Evolutionary conservation across 2,329 filamentous ascomycete genomes (phyloP).

Genomic region (Escovopsis sp.): DNA sequence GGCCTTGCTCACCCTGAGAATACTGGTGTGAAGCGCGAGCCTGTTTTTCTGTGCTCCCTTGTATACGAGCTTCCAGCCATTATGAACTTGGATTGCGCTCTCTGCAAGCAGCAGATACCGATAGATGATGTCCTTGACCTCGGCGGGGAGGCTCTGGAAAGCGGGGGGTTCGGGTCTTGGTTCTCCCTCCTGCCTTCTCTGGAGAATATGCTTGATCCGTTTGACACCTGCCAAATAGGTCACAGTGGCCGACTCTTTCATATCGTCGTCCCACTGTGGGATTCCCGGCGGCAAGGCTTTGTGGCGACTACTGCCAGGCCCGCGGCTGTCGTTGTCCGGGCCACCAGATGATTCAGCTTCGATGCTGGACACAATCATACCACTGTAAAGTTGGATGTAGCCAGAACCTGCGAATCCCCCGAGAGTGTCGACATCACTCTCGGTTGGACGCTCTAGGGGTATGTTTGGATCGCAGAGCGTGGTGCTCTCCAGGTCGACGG

Average conservation of each 20-base stretch:
- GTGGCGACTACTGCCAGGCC: background rate
- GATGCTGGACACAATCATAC: too few species aligned
- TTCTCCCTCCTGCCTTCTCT: background rate
- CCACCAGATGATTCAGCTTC: too few species aligned
- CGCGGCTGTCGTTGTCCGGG: too few species aligned
- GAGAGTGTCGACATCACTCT: background rate
- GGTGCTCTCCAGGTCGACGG: background rate
- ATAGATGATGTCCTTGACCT: slow-evolving; percentile 19
- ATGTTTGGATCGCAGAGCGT: background rate
- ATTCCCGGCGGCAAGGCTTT: background rate
- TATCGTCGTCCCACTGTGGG: background rate
- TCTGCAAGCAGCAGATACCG: slow-evolving; percentile 17
- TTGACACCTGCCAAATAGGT: background rate
- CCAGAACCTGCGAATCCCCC: background rate
- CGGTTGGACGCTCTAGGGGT: background rate
- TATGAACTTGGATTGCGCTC: slow-evolving; percentile 18
- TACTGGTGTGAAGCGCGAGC: slow-evolving; percentile 17
- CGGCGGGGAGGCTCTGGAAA: slow-evolving; percentile 12
- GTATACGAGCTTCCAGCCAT: slow-evolving; percentile 20
- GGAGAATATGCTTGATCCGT: background rate
- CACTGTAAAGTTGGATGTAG: too few species aligned
- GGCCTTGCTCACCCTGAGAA: slow-evolving; percentile 22
- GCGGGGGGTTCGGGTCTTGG: background rate
- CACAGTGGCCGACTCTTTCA: background rate
- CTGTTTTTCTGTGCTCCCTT: slow-evolving; percentile 9